Evolutionary conservation across 768 basidiomycete genomes (phyloP), one percentile per base, ranked within the genome.

Genomic region (Crucibulum laeve): DNA sequence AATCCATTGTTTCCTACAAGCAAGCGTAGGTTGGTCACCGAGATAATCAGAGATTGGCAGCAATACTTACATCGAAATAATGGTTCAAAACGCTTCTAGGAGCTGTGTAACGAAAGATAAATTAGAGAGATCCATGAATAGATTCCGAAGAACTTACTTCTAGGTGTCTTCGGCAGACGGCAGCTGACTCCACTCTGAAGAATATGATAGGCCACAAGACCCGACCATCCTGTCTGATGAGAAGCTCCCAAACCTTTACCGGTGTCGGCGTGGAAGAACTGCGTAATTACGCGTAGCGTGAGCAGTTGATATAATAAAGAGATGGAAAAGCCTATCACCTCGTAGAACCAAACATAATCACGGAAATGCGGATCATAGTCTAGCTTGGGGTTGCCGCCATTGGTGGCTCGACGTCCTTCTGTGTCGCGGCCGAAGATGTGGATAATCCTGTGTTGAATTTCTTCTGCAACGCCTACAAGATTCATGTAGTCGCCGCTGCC

Each of bases 401-500:
- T 98, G 14, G 86, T 87, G 0, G 96, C 93, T 30, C 96, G 75
- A 48, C 79, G 76, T 7, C 94, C 93, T 47, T 90, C 77, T 49
- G 79, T 62, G 58, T 99, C 95, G 21, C 93, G 82, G n/a, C 90
- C 84, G 56, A 99, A 99, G 54, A 99, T 92, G 62, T 98, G 93
- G 44, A 98, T 99, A 49, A 98, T 83, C n/a, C 96, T 85, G 59
- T 98, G 95, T 63, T 98, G 96, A 44, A 99, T 93, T 63, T 99
- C 96, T 56, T 97, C 95, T 4, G 96, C 92, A 15, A 95, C 92
- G 45, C 80, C 77, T 7, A 86, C 90, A 5, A 99, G 80, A 59
- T 92, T 90, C 93, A 97, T 97, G 64, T 85, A 91, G 53, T 96
- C 94, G n/a, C 96, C 96, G 49, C 86, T 89, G 21, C 93, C 92